Evolutionary conservation across 2,329 filamentous ascomycete genomes (phyloP), one percentile per base, ranked within the genome.

Genomic region (Aspergillus arachidicola): DNA sequence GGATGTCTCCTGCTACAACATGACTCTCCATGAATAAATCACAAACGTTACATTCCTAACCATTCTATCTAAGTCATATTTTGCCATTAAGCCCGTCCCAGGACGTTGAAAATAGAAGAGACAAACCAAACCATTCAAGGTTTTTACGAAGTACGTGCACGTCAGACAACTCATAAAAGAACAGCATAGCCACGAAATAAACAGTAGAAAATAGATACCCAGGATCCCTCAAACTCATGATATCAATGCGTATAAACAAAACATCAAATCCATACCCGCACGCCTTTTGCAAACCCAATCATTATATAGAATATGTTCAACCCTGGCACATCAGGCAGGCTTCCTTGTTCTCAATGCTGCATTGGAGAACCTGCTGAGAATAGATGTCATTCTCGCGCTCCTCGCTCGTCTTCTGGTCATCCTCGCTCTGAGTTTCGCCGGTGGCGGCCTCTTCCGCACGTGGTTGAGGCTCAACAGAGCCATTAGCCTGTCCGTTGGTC

Each of bases 271-370:
- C 51, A 38, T 26, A 38, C 23, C 51, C 34, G 23, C 51, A 28
- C 51, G 51, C 51, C 51, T 14, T 19, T 36, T 36, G 32, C 30
- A 55, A 55, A 55, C 32, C 45, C 55, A 36, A 23, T 38, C 58
- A 53, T 58, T 32, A 59, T 21, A 55, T 53, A 23, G 21, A 43
- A 21, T 43, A 45, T 34, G 4, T 67, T 79, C 86, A 98, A 83
- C 94, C 94, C 81, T 92, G 96, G 89, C 95, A 99, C 95, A 99
- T 98, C 68, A 97, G 78, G 78, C 95, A 99, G 55, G 90, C 86
- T 78, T 99, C 95, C 71, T 91, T 93, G 84, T 98, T 97, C 77
- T 98, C 94, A 79, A 99, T 98, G 82, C 94, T 97, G 85, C 95
- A 99, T 72, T 89, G 88, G 76, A 99, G 83, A 19, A 92, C 94